Base-by-base conservation (phyloP, 2,329 filamentous ascomycete genomes). In the Gaeumannomyces sp. region DNA sequence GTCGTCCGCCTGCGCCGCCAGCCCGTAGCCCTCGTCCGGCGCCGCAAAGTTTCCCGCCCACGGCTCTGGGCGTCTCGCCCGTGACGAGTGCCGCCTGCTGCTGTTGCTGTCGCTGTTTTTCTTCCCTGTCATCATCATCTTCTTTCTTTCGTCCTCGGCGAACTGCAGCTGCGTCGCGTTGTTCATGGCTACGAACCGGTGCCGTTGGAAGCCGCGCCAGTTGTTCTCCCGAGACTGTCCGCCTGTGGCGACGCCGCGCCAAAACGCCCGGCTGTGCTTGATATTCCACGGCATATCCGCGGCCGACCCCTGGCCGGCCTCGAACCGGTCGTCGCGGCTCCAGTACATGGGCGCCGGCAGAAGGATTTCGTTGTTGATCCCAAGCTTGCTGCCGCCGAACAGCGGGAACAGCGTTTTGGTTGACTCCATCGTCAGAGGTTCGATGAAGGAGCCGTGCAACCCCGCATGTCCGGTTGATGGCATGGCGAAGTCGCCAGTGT, bases 171-270 rank as follows among this genome's bases (percentile, higher is more conserved):
- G 81, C 10, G 87, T 89, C 14, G 79, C 83, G 69, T 93, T 92
- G 71, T 88, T 83, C 86, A 92, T 89, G 60, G 86, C 80, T 2
- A 92, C 83, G 71, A 93, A 91, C 2, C 90, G 87, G 71, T 92
- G 90, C 4, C 90, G 85, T 68, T 93, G 89, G 71, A 92, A 92
- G 0, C 86, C 83, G 14, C 80, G 83, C 90, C 90, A 93, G 70
- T 87, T 92, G 33, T 81, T 69, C 73, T 79, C 70, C 68, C 80
- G 76, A 68, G 89, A 87, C 56, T 76, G 76, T 1, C 88, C 88
- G 2, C 88, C 88, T 1, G 87, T 89, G 1, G 86, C 87, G 11
- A 89, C 86, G 45, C 88, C 88, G 38, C 88, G 85, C 88, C 88
- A 90, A 62, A 89, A 76, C 50, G 83, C 80, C 2, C 72, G 73